Evolutionary conservation across 306 rosid genomes (phyloP).

Genomic region (Quercus agrifolia): DNA sequence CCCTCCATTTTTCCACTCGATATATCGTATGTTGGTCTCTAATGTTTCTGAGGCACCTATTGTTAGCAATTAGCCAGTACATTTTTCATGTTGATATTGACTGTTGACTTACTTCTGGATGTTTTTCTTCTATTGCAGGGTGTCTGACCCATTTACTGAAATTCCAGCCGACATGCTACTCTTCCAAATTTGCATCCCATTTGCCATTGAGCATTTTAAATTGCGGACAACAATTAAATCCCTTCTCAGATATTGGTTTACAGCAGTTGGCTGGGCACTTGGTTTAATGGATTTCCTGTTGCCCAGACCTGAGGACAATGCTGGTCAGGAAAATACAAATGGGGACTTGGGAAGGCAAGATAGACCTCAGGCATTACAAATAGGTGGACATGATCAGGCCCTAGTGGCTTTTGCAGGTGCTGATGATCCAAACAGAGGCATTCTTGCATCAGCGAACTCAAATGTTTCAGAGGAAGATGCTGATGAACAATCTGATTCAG

Average conservation of each 20-base stretch:
- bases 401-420: slow-evolving; percentile 54
- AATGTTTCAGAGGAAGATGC: slow-evolving; percentile 61
- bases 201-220: slow-evolving; percentile 96
- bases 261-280: slow-evolving; percentile 98
- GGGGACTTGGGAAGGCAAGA: slow-evolving; percentile 90
- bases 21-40: slow-evolving; percentile 68
- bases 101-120: slow-evolving; percentile 21
- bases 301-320: slow-evolving; percentile 80
- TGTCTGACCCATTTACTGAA: slow-evolving; percentile 97
- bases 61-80: background rate
- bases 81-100: background rate
- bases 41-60: slow-evolving; percentile 11
- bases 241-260: slow-evolving; percentile 86
- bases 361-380: slow-evolving; percentile 64
- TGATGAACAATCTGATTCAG: slow-evolving; percentile 92
- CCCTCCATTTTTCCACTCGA: slow-evolving; percentile 94
- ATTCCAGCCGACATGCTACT: slow-evolving; percentile 99
- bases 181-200: slow-evolving; percentile 96
- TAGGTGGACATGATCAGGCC: slow-evolving; percentile 63
- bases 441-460: slow-evolving; percentile 45
- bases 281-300: slow-evolving; percentile 85
- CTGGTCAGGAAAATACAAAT: slow-evolving; percentile 75
- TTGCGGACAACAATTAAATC: slow-evolving; percentile 92
- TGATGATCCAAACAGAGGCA: slow-evolving; percentile 49
- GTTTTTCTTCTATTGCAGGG: slow-evolving; percentile 49